Evolutionary conservation across 345 rosid genomes (phyloP), one percentile per base, ranked within the genome.

Genomic region (Ceriops tagal): DNA sequence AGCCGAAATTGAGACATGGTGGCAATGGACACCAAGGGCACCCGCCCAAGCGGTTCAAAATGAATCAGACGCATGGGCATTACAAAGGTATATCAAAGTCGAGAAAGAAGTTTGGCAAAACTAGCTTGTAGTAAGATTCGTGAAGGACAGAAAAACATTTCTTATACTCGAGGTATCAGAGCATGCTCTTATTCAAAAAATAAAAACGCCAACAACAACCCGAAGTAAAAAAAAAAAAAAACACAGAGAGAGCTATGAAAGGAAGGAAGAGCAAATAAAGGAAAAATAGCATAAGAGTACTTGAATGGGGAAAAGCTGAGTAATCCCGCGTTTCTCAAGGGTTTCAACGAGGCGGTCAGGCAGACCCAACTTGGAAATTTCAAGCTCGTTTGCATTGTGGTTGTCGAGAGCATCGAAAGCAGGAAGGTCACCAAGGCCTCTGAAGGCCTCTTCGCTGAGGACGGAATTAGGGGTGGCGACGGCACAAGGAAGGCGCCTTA

Each of bases 271-370:
- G 15, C 8, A 10, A 37, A 3, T 16, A 24, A 22, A 10, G 2
- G 4, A 18, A 26, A 18, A 8, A 47, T 24, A 24, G 26, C 47
- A 52, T 37, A 59, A 69, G 47, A 32, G 57, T 35, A 88, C 99
- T 83, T 95, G 99, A 81, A 95, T 88, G 32, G 99, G 99, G 77
- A 95, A 95, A 72, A 95, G 97, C 52, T 85, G 83, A 80, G 90
- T 86, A 70, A 95, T 95, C 69, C 96, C 99, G 24, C 99, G 93
- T 61, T 85, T 85, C 75, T 81, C 82, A 6, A 95, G 96, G 39
- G 87, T 20, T 20, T 88, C 87, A 34, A 84, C 97, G 5, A 95
- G 93, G 46, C 87, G 85, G 65, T 71, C 80, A 61, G 97, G 96
- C 85, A 95, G 80, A 70, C 79, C 92, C 67, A 95, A 70, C 60